A percentile compares a stretch with the other conserved stretches of the same genome.
phyloP scores from a whole-genome alignment of 176 grass and related monocot genomes.

The Chrysopogon serrulatus region DNA sequence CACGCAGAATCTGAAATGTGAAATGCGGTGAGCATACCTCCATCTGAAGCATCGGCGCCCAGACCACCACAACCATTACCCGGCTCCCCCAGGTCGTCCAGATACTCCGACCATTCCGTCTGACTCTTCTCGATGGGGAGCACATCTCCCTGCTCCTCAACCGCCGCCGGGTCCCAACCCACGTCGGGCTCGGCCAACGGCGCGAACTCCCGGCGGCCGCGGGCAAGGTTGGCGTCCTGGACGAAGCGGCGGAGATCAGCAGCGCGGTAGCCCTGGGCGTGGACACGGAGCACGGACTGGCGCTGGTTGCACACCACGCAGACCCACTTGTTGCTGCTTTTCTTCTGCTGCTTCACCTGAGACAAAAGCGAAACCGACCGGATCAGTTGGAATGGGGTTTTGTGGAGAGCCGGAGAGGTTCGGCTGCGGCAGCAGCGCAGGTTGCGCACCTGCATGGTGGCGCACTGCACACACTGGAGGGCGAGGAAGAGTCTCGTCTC shows the following conservation, averaged over 20 bases:
- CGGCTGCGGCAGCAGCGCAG: neutral
- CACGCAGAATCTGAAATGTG: neutral
- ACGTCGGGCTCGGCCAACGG: constrained; percentile 10
- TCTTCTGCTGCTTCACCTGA: constrained; percentile 95
- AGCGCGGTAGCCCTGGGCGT: constrained; percentile 52
- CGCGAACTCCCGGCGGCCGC: constrained; percentile 13
- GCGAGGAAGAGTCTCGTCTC: constrained; percentile 63
- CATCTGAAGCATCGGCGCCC: neutral
- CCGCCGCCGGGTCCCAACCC: neutral
- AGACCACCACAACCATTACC: neutral
- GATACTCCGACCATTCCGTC: constrained; percentile 77
- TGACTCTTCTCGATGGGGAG: constrained; percentile 28
- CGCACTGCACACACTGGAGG: constrained; percentile 74
- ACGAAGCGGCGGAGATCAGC: constrained; percentile 76
- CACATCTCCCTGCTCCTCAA: neutral
- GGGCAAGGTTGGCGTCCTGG: constrained; percentile 75
- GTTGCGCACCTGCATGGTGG: constrained; percentile 65
- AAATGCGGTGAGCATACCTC: constrained; percentile 26
- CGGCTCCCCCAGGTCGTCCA: constrained; percentile 38
- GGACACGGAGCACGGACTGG: constrained; percentile 66
- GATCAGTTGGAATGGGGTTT: neutral
- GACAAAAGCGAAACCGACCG: neutral
- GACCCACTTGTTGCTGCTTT: constrained; percentile 75
- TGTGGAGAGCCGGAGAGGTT: neutral
- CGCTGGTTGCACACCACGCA: constrained; percentile 84